Base-by-base conservation (phyloP, 1,139 yeast species). In the Arxiozyma bovina region DNA sequence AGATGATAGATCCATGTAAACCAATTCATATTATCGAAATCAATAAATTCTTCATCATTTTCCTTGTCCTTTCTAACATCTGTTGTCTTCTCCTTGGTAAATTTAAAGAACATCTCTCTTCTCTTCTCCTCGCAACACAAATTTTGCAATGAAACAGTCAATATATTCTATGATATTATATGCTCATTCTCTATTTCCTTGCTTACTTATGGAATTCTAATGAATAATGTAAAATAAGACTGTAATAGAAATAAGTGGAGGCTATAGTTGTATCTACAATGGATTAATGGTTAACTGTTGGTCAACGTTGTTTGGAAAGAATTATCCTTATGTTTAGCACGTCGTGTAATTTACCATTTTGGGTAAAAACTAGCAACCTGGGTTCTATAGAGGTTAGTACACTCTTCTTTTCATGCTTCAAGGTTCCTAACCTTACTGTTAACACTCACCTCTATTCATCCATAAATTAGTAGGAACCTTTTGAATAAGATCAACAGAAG, bases 1-100 rank as follows among this genome's bases (percentile, higher is more conserved):
- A 50, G 53, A 34, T 34, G 55, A 49, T 46, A 43, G 1, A 41
- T 15, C 47, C 51, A 53, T 23, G 46, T 48, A 11, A 57, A 30
- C 53, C 54, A 53, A 3, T 56, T 55, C 25, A 48, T 42, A 27
- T 50, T 45, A 11, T 53, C 54, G 17, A 54, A 54, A 17, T 43
- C 45, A 15, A 53, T 56, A 7, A 21, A 17, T 54, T 50, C 47
- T 56, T 55, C 53, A 51, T 66, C 55, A 52, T 63, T 55, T 20
- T 22, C 42, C 15, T 25, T 34, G 12, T 34, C 49, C 15, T 15
- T 17, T 34, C 18, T 9, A 25, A 21, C 42, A 11, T 46, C 30
- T 21, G 15, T 21, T 9, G 25, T 21, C 12, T 4, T 23, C 3
- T 17, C 12, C 6, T 18, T 8, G 17, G 27, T 12, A 12, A 12